A percentile compares a stretch with the other conserved stretches of the same genome.
phyloP scores from a whole-genome alignment of 306 rosid genomes.

The Oemleria cerasiformis region DNA sequence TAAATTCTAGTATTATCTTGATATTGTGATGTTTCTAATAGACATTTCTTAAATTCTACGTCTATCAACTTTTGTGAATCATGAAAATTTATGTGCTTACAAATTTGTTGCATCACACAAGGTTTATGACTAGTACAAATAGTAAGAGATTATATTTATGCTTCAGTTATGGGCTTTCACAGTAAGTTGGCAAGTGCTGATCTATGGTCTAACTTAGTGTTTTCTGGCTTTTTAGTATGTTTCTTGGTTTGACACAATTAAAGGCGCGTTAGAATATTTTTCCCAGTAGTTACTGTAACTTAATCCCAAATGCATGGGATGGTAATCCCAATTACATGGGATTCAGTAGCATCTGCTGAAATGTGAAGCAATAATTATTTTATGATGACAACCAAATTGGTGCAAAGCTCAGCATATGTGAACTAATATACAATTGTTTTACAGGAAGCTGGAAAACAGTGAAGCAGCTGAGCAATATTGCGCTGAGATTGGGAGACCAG shows the following conservation, averaged over 20 bases:
- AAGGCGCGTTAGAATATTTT: neutral
- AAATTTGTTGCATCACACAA: neutral
- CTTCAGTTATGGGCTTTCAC: neutral
- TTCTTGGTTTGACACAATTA: neutral
- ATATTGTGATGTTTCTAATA: neutral
- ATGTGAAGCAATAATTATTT: neutral
- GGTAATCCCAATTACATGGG: neutral
- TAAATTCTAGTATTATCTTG: neutral
- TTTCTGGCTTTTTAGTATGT: neutral
- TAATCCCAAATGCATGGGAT: neutral
- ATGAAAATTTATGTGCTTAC: neutral
- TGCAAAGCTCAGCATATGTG: neutral
- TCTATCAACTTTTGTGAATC: neutral
- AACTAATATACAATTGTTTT: conserved; percentile 26
- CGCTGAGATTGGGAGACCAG: conserved; percentile 97
- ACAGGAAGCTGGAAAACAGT: conserved; percentile 89
- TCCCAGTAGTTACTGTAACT: neutral
- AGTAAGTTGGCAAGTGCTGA: neutral
- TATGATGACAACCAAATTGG: conserved; percentile 10
- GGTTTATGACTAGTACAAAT: neutral
- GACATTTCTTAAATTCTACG: conserved; percentile 1
- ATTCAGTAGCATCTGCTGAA: conserved; percentile 4
- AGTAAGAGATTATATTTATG: neutral
- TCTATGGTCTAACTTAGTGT: neutral
- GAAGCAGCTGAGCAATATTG: conserved; percentile 99